A percentile compares a stretch with the other conserved stretches of the same genome.
Evolutionary conservation across 2,329 filamentous ascomycete species (phyloP).

Genomic region (Plenodomus lindquistii): DNA sequence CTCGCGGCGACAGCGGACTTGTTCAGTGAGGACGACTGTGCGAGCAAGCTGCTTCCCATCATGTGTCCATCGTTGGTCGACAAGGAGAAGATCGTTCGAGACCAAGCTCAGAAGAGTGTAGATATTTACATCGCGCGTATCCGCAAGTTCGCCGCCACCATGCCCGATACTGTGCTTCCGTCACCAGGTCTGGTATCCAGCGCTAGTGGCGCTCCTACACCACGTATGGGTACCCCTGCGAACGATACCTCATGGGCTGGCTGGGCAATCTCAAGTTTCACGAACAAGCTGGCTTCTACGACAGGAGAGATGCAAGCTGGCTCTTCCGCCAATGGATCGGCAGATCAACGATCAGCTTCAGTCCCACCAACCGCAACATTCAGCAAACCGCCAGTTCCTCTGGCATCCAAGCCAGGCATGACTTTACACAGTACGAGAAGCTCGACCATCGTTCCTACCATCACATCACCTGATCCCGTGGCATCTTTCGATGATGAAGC

Average conservation of each 20-base stretch:
- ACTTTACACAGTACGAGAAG: constrained; percentile 31
- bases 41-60: constrained; percentile 77
- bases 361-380: constrained; percentile 50
- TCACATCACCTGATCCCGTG: constrained; percentile 50
- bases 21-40: constrained; percentile 89
- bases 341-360: constrained; percentile 53
- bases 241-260: constrained; percentile 78
- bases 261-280: constrained; percentile 98
- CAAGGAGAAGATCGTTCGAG: constrained; percentile 91
- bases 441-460: constrained; percentile 30
- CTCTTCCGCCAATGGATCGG: constrained; percentile 38
- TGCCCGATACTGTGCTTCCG: constrained; percentile 81
- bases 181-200: constrained; percentile 59
- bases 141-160: constrained; percentile 72
- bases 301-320: constrained; percentile 80
- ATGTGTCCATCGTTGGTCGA: constrained; percentile 86
- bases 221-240: constrained; percentile 80
- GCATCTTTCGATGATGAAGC: constrained; percentile 55
- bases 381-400: constrained; percentile 53
- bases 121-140: constrained; percentile 84
- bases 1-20: constrained; percentile 82
- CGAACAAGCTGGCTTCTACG: constrained; percentile 84
- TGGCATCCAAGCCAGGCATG: constrained; percentile 51
- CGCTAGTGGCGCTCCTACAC: constrained; percentile 50
- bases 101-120: constrained; percentile 87